These are phyloP conservation scores for Rhynchospora breviuscula DNA, from an alignment of 176 grass and related monocot species.

Conservation along the genomic window DNA sequence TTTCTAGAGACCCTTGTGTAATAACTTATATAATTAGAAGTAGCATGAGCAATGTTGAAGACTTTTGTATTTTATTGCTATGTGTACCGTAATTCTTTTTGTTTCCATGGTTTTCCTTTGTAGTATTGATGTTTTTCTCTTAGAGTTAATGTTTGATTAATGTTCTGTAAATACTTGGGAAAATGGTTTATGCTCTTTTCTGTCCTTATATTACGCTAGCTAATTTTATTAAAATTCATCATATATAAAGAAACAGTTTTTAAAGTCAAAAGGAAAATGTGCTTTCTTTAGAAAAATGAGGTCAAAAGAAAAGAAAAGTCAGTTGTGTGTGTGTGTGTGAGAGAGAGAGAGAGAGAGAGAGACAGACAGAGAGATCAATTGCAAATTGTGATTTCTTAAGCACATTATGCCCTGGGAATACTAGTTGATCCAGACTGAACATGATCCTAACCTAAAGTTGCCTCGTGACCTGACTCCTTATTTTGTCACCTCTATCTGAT, in stretches of 20 bases:
- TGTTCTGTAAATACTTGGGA: neutral
- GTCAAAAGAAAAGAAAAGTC: neutral
- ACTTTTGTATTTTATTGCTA: neutral
- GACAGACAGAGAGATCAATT: neutral
- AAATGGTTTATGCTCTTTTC: neutral
- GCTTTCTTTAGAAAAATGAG: neutral
- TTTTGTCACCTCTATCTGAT: too few species aligned
- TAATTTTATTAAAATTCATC: neutral
- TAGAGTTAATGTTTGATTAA: neutral
- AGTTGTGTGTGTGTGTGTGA: neutral
- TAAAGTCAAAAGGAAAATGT: neutral
- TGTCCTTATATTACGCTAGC: neutral
- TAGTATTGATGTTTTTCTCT: too few species aligned
- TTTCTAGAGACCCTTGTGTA: neutral
- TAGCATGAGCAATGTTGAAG: neutral
- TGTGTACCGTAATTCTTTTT: neutral
- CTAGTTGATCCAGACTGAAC: too few species aligned
- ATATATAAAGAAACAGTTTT: neutral
- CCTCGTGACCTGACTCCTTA: too few species aligned
- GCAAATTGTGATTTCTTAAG: neutral
- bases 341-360: neutral
- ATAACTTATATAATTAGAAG: neutral
- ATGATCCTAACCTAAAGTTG: too few species aligned
- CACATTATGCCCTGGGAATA: too few species aligned
- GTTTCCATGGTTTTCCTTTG: neutral